Evolutionary conservation across 495 filamentous ascomycete genomes (phyloP).

Genomic region (Gamarada debralockiae): DNA sequence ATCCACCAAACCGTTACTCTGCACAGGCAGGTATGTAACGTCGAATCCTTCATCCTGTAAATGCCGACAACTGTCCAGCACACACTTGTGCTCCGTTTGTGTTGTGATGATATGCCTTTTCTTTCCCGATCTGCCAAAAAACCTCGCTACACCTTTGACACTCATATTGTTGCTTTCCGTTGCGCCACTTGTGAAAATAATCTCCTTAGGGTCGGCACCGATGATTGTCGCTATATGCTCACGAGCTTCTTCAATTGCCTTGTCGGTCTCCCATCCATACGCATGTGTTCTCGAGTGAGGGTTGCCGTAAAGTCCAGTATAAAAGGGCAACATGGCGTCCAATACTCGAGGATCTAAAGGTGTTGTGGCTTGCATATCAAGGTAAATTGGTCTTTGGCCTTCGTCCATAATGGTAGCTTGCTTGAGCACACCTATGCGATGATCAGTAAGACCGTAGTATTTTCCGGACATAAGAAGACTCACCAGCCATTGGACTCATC

Average conservation of each 20-base stretch:
- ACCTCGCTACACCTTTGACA: constrained; percentile 94
- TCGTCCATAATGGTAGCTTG: constrained; percentile 92
- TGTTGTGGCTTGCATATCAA: constrained; percentile 99
- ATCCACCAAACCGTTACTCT: constrained; percentile 76
- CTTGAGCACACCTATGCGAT: constrained; percentile 66
- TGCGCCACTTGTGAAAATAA: constrained; percentile 96
- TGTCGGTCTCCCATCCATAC: constrained; percentile 98
- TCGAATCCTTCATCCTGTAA: constrained; percentile 95
- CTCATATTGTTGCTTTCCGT: constrained; percentile 99
- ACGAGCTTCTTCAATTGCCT: constrained; percentile 82
- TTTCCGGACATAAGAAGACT: constrained; percentile 18
- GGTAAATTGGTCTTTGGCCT: constrained; percentile 90
- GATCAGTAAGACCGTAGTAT: constrained; percentile 14
- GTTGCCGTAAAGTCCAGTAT: constrained; percentile 92
- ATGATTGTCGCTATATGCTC: constrained; percentile 80
- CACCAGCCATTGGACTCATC: constrained; percentile 76
- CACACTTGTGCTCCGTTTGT: constrained; percentile 99
- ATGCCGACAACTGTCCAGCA: constrained; percentile 94
- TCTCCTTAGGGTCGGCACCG: constrained; percentile 94
- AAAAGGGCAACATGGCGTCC: constrained; percentile 94
- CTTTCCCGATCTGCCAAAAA: constrained; percentile 88
- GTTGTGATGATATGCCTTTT: constrained; percentile 98
- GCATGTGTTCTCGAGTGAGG: constrained; percentile 97
- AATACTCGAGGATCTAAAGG: constrained; percentile 90
- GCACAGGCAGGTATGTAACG: constrained; percentile 90